Evolutionary conservation across 2,329 filamentous ascomycete genomes (phyloP).

Genomic region (Colletotrichum tropicicola): DNA sequence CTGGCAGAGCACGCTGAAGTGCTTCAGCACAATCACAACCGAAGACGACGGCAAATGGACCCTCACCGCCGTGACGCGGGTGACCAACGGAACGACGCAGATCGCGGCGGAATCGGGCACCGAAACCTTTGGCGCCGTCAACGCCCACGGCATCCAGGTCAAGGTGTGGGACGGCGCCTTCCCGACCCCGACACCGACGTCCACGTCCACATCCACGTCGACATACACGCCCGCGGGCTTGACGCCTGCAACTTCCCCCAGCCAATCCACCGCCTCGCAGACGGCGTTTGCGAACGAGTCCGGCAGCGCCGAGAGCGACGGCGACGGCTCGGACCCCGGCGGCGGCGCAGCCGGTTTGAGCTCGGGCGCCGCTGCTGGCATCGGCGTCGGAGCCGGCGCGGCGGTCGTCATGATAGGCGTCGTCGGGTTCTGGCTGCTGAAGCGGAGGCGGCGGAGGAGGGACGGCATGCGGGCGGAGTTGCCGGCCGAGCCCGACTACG

Average conservation of each 20-base stretch:
- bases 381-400: neutral
- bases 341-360: too few species aligned
- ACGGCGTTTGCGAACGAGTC: too few species aligned
- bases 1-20: neutral
- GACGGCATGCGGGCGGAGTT: neutral
- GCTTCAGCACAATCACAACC: neutral
- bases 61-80: neutral
- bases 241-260: too few species aligned
- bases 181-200: neutral
- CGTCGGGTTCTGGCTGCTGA: neutral
- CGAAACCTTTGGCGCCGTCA: neutral
- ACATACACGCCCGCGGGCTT: too few species aligned
- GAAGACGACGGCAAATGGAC: neutral
- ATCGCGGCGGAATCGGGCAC: neutral
- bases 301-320: neutral
- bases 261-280: too few species aligned
- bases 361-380: neutral
- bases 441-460: neutral
- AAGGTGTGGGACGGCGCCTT: constrained; percentile 2
- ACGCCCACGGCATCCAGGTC: neutral
- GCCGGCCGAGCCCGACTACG: neutral
- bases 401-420: neutral
- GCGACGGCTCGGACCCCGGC: neutral
- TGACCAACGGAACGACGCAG: neutral
- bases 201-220: neutral